Conservation (phyloP, 2,329 filamentous ascomycete genomes). For the Fusarium incarnatum region DNA sequence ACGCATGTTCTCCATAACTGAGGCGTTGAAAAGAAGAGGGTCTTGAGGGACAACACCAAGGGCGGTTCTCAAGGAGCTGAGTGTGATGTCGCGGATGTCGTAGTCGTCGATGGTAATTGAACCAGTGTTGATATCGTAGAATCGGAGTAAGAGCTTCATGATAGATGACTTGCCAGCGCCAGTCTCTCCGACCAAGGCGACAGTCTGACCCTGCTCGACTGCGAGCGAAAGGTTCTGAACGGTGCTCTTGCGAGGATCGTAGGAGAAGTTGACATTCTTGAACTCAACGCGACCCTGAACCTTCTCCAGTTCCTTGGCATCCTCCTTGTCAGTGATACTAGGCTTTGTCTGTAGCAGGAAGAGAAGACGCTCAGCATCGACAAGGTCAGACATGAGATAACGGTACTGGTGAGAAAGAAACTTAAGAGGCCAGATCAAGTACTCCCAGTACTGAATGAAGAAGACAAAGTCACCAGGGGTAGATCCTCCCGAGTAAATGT, state of each 20-base stretch:
- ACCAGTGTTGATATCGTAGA: constrained; percentile 68
- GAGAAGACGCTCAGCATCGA: constrained; percentile 73
- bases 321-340: constrained; percentile 61
- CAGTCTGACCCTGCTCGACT: constrained; percentile 63
- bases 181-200: constrained; percentile 72
- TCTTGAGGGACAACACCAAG: constrained; percentile 75
- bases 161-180: constrained; percentile 73
- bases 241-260: constrained; percentile 64
- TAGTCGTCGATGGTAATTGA: constrained; percentile 68
- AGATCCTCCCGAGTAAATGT: constrained; percentile 35
- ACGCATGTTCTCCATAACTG: constrained; percentile 72
- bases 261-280: constrained; percentile 65
- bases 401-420: constrained; percentile 48
- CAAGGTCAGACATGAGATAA: constrained; percentile 57
- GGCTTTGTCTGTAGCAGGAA: constrained; percentile 69
- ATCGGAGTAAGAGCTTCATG: constrained; percentile 69
- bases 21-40: constrained; percentile 71
- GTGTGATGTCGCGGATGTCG: constrained; percentile 68
- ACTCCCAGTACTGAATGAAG: constrained; percentile 72
- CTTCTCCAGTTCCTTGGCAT: constrained; percentile 58
- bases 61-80: constrained; percentile 66
- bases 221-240: constrained; percentile 62
- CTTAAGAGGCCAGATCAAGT: constrained; percentile 55
- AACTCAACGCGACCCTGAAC: constrained; percentile 64
- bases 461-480: constrained; percentile 64